phyloP scores from a whole-genome alignment of 257 asterid species.

The Fraxinus quadrangulata region DNA sequence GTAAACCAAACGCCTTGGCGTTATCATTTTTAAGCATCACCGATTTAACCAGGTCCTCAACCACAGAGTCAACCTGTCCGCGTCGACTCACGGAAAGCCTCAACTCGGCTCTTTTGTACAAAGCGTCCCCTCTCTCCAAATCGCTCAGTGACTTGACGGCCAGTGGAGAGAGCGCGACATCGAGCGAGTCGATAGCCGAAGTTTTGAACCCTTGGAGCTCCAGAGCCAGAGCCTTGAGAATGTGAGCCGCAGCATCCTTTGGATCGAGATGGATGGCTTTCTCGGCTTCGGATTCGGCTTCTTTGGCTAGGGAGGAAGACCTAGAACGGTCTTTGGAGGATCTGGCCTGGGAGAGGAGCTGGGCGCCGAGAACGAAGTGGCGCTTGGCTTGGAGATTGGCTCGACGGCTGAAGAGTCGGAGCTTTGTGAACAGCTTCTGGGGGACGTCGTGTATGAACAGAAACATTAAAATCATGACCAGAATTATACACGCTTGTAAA shows the following conservation, averaged over 20 bases:
- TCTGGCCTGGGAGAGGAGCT: conserved; percentile 58
- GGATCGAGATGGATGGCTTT: conserved; percentile 58
- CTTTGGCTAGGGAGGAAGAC: conserved; percentile 34
- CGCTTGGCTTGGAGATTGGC: conserved; percentile 61
- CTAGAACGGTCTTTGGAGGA: conserved; percentile 35
- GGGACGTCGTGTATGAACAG: conserved; percentile 51
- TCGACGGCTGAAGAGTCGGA: conserved; percentile 45
- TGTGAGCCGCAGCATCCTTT: conserved; percentile 63
- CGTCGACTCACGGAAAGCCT: conserved; percentile 36
- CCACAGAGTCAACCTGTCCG: conserved; percentile 42
- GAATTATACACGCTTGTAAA: conserved; percentile 48
- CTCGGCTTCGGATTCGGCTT: conserved; percentile 61
- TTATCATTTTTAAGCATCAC: conserved; percentile 48
- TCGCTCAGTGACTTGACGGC: conserved; percentile 47
- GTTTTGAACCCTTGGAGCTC: conserved; percentile 63
- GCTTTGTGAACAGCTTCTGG: conserved; percentile 59
- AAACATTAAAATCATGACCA: conserved; percentile 36
- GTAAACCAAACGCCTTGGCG: conserved; percentile 48
- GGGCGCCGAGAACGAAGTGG: conserved; percentile 71
- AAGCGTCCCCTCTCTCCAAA: conserved; percentile 61
- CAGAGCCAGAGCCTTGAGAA: conserved; percentile 68
- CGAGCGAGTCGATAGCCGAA: conserved; percentile 68
- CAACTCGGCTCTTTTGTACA: conserved; percentile 70
- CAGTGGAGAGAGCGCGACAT: conserved; percentile 60
- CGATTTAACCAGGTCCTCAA: conserved; percentile 59